phyloP scores from a whole-genome alignment of 2,329 filamentous ascomycete species.

The Pseudopyrenochaeta lycopersici region DNA sequence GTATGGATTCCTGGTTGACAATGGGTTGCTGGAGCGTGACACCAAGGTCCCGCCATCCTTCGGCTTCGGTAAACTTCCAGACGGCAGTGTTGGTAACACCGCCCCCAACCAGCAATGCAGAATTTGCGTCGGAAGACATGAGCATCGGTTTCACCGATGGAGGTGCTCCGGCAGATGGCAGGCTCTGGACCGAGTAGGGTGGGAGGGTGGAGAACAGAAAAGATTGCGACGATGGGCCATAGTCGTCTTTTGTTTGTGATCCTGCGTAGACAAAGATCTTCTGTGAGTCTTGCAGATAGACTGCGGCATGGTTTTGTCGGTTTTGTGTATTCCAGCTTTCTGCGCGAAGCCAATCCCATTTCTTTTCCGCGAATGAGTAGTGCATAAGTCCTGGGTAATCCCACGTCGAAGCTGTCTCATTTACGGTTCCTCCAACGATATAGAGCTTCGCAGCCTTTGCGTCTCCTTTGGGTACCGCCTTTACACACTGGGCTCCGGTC shows the following conservation, averaged over 20 bases:
- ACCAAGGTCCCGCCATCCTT: slow-evolving; percentile 74
- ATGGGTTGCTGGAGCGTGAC: slow-evolving; percentile 70
- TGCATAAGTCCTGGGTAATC: slow-evolving; percentile 79
- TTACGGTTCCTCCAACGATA: slow-evolving; percentile 75
- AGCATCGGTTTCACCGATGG: slow-evolving; percentile 75
- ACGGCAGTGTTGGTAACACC: slow-evolving; percentile 70
- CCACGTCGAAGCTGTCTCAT: slow-evolving; percentile 45
- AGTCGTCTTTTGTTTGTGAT: slow-evolving; percentile 65
- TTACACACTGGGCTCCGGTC: slow-evolving; percentile 79
- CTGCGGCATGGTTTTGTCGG: slow-evolving; percentile 76
- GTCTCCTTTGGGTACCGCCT: slow-evolving; percentile 68
- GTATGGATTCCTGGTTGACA: slow-evolving; percentile 66
- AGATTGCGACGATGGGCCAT: slow-evolving; percentile 72
- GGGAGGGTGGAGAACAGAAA: slow-evolving; percentile 74
- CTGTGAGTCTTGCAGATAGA: slow-evolving; percentile 75
- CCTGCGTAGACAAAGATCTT: slow-evolving; percentile 85
- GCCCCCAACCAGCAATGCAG: slow-evolving; percentile 80
- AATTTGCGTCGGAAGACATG: slow-evolving; percentile 74
- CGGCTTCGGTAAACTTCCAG: slow-evolving; percentile 73
- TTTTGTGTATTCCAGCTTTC: slow-evolving; percentile 67
- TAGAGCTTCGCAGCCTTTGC: slow-evolving; percentile 72
- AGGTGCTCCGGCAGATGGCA: slow-evolving; percentile 60
- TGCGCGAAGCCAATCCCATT: slow-evolving; percentile 66
- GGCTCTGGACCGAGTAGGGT: slow-evolving; percentile 69
- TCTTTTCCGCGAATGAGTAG: slow-evolving; percentile 65